Base-by-base conservation (phyloP, 176 grass and related monocot genomes). In the Juncus effusus region DNA sequence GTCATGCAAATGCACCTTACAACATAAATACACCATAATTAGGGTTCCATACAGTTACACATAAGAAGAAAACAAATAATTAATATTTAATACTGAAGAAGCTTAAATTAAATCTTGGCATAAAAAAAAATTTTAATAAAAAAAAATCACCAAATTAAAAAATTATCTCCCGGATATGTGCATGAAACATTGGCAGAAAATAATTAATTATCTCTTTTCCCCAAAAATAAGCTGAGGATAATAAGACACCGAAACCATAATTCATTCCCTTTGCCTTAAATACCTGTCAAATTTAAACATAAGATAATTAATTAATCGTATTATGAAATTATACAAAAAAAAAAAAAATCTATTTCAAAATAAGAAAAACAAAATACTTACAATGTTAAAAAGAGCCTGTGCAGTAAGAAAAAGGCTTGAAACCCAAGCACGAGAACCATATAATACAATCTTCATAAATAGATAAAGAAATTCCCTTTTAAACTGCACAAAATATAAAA, bases 221-320 rank as follows among this genome's bases (percentile, higher is more conserved):
- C 63, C 74, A 77, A 45, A 77, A 68, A 53, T 68, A 77, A 36
- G 62, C 62, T 37, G 74, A 68, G 36, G 52, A 67, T 68, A 68
- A 42, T 13, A n/a, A 54, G 37, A 64, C 63, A 57, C 74, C 63
- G 10, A 77, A 58, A 47, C 51, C 61, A 71, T 59, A 58, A 68
- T 77, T 57, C 54, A 35, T 60, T 59, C 37, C 39, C 4, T 60
- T 77, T 14, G 13, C 16, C 61, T 12, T 11, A 51, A 44, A 44
- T 14, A 77, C 11, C 74, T 77, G 62, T 47, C n/a, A 13, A 67
- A 59, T 56, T 42, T 16, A 50, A 50, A 59, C 41, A 45, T n/a
- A 74, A 74, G 42, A 50, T 38, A 49, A 35, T 38, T 37, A 16
- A 52, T 62, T 45, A 40, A 45, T 53, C 56, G 45, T 13, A n/a